Evolutionary conservation across 2,329 filamentous ascomycete species (phyloP).

Genomic region (Curvularia eragrostidis): DNA sequence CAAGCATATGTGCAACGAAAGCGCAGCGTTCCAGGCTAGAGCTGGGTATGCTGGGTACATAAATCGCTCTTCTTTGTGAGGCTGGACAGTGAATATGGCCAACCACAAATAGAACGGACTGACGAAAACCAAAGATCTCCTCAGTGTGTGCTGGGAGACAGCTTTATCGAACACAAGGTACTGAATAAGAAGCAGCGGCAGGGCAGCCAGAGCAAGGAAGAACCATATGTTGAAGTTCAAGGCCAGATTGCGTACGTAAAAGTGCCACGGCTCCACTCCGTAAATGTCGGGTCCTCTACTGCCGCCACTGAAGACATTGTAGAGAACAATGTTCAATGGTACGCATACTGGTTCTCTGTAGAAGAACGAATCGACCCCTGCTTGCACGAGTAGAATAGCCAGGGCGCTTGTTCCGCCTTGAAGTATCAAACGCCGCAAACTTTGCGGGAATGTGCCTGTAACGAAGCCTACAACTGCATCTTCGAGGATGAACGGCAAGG

Average conservation of each 20-base stretch:
- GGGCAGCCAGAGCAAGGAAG: slow-evolving; percentile 73
- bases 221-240: slow-evolving; percentile 98
- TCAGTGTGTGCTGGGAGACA: slow-evolving; percentile 70
- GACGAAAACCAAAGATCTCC: slow-evolving; percentile 79
- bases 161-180: slow-evolving; percentile 68
- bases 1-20: slow-evolving; percentile 81
- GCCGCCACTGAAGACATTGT: slow-evolving; percentile 87
- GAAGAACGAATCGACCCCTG: slow-evolving; percentile 79
- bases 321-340: slow-evolving; percentile 90
- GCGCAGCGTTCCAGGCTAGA: slow-evolving; percentile 84
- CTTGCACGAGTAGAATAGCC: slow-evolving; percentile 71
- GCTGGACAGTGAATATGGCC: slow-evolving; percentile 85
- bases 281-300: slow-evolving; percentile 88
- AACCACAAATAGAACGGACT: slow-evolving; percentile 95
- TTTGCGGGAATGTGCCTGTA: slow-evolving; percentile 65
- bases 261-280: slow-evolving; percentile 95
- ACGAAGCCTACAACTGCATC: slow-evolving; percentile 66
- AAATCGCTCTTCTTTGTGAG: slow-evolving; percentile 97
- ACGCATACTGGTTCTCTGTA: slow-evolving; percentile 81
- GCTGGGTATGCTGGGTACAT: slow-evolving; percentile 98
- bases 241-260: slow-evolving; percentile 88
- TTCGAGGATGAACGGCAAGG: slow-evolving; percentile 80
- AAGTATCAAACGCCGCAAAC: slow-evolving; percentile 65
- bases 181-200: slow-evolving; percentile 78
- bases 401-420: slow-evolving; percentile 72